A percentile compares a stretch with the other conserved stretches of the same genome.
Evolutionary conservation across 2,329 filamentous ascomycete species (phyloP).

Genomic region (Scedosporium aurantiacum): DNA sequence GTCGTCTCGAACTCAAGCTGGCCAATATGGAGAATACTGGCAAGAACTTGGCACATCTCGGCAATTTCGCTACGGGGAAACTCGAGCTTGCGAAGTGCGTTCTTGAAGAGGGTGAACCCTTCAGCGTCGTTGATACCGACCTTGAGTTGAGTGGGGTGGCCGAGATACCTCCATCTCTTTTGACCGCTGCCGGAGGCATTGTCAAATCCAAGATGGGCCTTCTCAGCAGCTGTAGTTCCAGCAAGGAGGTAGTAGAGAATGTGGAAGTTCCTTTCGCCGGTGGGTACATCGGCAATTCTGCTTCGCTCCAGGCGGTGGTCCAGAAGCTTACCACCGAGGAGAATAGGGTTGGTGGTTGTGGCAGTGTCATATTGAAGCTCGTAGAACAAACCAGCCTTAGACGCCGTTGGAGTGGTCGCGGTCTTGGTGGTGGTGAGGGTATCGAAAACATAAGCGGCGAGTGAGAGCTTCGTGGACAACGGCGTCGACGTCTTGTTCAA

Average conservation of each 20-base stretch:
- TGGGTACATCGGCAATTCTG: slow-evolving; percentile 82
- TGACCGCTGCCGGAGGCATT: slow-evolving; percentile 36
- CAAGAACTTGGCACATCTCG: slow-evolving; percentile 90
- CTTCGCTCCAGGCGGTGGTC: slow-evolving; percentile 90
- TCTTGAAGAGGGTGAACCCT: slow-evolving; percentile 96
- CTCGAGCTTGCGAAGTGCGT: slow-evolving; percentile 82
- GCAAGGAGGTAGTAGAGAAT: slow-evolving; percentile 90
- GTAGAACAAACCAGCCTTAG: slow-evolving; percentile 89
- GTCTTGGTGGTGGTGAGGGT: slow-evolving; percentile 95
- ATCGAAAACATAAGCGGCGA: slow-evolving; percentile 92
- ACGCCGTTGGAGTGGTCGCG: slow-evolving; percentile 86
- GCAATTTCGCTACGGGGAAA: slow-evolving; percentile 90
- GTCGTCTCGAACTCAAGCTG: slow-evolving; percentile 88
- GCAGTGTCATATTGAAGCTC: slow-evolving; percentile 95
- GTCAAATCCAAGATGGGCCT: slow-evolving; percentile 64
- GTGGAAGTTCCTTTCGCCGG: slow-evolving; percentile 94
- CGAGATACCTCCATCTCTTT: slow-evolving; percentile 91
- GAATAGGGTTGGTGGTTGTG: slow-evolving; percentile 68
- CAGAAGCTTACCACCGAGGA: slow-evolving; percentile 89
- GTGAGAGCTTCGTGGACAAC: slow-evolving; percentile 82
- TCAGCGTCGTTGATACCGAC: slow-evolving; percentile 93
- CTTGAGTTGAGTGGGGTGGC: slow-evolving; percentile 92
- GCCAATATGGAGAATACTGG: slow-evolving; percentile 90
- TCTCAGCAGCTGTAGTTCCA: slow-evolving; percentile 84
- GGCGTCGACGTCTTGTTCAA: slow-evolving; percentile 87